Conservation (phyloP, 306 rosid genomes). For the Astragalus membranaceus region DNA sequence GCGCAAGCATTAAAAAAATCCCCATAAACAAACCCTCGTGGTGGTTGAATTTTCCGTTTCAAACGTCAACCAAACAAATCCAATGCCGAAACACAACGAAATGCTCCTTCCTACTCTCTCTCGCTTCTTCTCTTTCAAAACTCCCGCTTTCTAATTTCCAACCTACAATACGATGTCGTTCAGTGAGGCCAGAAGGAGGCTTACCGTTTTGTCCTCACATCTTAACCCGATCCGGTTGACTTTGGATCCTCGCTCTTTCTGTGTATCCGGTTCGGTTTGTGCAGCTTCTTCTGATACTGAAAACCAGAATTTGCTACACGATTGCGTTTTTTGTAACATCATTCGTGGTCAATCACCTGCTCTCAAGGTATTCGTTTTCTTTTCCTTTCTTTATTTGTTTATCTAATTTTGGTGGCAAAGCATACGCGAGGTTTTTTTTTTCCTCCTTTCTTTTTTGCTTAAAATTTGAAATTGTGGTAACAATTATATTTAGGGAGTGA, state of each 20-base stretch:
- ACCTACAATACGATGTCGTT: background rate
- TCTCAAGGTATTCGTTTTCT: constrained; percentile 37
- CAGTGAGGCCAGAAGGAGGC: constrained; percentile 50
- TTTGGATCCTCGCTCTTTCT: background rate
- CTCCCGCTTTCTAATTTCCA: background rate
- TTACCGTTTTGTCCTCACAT: constrained; percentile 67
- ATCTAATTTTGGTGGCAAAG: background rate
- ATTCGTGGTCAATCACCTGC: constrained; percentile 61
- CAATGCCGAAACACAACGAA: background rate
- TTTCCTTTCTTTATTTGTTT: background rate
- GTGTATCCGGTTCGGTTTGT: constrained; percentile 21
- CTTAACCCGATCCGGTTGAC: constrained; percentile 32
- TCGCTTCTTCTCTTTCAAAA: background rate
- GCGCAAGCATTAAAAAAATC: background rate
- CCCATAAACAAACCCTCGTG: background rate
- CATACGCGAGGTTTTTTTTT: background rate
- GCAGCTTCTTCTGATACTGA: constrained; percentile 14
- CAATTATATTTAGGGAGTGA: background rate
- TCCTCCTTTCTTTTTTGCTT: background rate
- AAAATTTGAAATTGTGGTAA: background rate
- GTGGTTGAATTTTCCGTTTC: background rate
- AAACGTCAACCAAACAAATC: background rate
- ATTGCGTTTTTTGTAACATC: constrained; percentile 81
- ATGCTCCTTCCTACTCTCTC: background rate
- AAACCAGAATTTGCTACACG: constrained; percentile 16